Base-by-base conservation (phyloP, 768 basidiomycete genomes). In the Rhizopogon vinicolor region DNA sequence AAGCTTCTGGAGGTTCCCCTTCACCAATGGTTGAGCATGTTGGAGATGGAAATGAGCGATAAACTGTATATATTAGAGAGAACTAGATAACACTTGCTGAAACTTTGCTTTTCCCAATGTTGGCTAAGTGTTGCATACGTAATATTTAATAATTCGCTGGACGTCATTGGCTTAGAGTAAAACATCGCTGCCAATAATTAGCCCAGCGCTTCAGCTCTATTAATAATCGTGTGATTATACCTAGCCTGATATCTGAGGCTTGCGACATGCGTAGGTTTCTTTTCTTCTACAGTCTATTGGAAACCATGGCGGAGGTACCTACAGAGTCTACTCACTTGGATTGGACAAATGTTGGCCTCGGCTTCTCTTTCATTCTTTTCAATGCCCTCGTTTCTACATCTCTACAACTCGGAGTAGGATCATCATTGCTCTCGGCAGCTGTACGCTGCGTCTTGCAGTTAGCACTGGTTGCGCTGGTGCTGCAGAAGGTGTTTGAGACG, bases 371-470 rank as follows among this genome's bases (percentile, higher is more conserved):
- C 68, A 82, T 95, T 64, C 64, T 84, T 40, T 80, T 93, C 65
- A 82, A 92, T 72, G 80, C 86, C 5, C 57, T 81, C 22, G 58
- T 93, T 6, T 93, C 92, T 2, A 71, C 76, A 6, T 59, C 75
- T 1, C 79, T 92, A 56, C 75, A 83, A 5, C 80, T 95, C 18
- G 88, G 84, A 2, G 75, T 93, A 43, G 89, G 86, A 1, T 67
- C 75, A 0, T 84, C 85, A 5, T 78, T 95, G 22, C 62, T 89
- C 19, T 80, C 84, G 7, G 83, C 91, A 0, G 85, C 90, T 0
- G 54, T 85, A 42, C 75, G 93, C 67, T 95, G 93, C 66, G 73
- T 90, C 18, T 71, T 87, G 8, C 93, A 95, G 71, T 80, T 95
- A 19, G 81, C 83, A 14, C 68, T 91, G 13, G 86, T 94, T 57